Base-by-base conservation (phyloP, 208 protist species). In the Tritrichomonas foetus region DNA sequence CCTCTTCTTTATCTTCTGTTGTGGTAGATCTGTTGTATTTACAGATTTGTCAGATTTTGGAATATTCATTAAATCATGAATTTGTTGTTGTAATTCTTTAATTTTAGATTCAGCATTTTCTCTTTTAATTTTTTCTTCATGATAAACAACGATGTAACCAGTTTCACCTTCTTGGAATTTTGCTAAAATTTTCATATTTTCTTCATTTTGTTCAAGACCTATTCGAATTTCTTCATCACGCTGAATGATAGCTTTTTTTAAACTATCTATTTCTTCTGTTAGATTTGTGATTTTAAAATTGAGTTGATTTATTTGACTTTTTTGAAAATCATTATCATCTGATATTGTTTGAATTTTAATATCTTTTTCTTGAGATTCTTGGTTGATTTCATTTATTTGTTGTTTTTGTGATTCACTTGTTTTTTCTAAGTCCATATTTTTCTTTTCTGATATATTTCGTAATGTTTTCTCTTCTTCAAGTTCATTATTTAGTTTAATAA, bases 331-430 rank as follows among this genome's bases (percentile, higher is more conserved):
- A 22, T 16, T 5, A 5, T 61, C 53, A 41, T 82, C 74, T 30
- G 44, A 20, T 47, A 30, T 82, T 0, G n/a, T 39, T 50, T 82
- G 74, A 47, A 82, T 50, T 82, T 82, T 20, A 9, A 82, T 50
- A 82, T 82, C 74, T 82, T 82, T 82, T n/a, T 82, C 74, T 8
- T 82, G 33, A 9, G 74, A 82, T 41, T 47, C 27, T 25, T 82
- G 44, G 11, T n/a, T 82, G 5, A 82, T 33, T 3, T 82, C 41
- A 50, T 82, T 39, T n/a, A 82, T 82, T 22, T 47, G 44, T 50
- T 44, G 3, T 11, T 82, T 82, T 82, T 50, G 30, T 30, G 0
- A 14, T 30, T 82, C 0, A n/a, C 47, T 82, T 44, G 33, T 13
- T 82, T 50, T 41, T 82, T 44, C 41, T 22, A 50, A 39, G 27